Percentiles rank a stretch among this genome's conserved stretches.
Evolutionary conservation across 169 alveolate species (phyloP).

Genomic region (Ichthyophthirius multifiliis): DNA sequence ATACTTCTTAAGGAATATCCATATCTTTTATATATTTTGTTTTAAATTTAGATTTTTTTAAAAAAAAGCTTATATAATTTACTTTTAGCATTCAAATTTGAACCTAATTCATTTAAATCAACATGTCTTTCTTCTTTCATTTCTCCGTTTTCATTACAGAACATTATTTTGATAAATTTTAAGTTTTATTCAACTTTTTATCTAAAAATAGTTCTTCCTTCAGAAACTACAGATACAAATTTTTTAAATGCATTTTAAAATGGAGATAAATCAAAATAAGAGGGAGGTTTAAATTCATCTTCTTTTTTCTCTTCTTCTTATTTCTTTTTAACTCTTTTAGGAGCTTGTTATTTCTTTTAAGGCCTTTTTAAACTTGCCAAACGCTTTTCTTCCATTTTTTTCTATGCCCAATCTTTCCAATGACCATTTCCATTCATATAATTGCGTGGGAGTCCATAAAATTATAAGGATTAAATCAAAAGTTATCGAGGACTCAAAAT

Average conservation of each 20-base stretch:
- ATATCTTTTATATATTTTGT: not conserved
- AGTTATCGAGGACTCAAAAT: conserved; percentile 74
- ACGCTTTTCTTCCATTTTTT: conserved; percentile 65
- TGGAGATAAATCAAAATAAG: conserved; percentile 82
- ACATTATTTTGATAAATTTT: conserved; percentile 62
- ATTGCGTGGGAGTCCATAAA: conserved; percentile 78
- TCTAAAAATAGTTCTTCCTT: conserved; percentile 66
- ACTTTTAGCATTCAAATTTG: conserved; percentile 43
- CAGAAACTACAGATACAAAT: conserved; percentile 67
- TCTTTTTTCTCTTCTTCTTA: conserved; percentile 58
- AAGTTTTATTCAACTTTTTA: conserved; percentile 51
- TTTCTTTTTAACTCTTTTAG: conserved; percentile 54
- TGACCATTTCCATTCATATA: conserved; percentile 87
- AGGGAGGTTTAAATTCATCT: conserved; percentile 69
- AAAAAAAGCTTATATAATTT: not conserved
- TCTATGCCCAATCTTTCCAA: conserved; percentile 82
- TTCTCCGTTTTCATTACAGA: conserved; percentile 82
- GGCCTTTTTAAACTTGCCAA: conserved; percentile 42
- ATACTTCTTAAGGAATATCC: conserved; percentile 45
- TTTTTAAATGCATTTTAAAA: conserved; percentile 68
- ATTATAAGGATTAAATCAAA: conserved; percentile 69
- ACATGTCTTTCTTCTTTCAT: conserved; percentile 67
- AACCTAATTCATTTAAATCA: conserved; percentile 64
- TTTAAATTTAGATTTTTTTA: not conserved
- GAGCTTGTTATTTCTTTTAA: conserved; percentile 52